These are phyloP conservation scores for Alternaria alternata DNA, from an alignment of 2,329 filamentous ascomycete species.

Conservation along the genomic window DNA sequence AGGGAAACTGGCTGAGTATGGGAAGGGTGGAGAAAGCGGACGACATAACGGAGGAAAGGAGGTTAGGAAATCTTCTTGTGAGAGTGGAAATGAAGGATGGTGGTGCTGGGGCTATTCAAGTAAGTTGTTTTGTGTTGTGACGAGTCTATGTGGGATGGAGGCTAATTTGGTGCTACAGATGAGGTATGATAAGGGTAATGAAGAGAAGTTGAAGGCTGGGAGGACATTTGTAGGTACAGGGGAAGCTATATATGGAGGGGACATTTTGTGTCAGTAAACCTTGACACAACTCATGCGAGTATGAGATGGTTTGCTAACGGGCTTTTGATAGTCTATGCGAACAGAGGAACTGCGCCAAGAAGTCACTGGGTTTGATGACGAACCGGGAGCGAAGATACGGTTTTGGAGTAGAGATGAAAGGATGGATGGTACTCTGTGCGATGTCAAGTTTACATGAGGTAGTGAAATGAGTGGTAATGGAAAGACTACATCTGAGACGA, in stretches of 20 bases:
- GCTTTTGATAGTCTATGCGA: background rate
- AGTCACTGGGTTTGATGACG: background rate
- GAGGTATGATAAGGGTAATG: background rate
- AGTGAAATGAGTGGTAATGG: too few species aligned
- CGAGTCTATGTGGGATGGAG: too few species aligned
- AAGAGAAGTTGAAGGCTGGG: background rate
- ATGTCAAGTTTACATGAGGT: background rate
- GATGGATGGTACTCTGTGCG: background rate
- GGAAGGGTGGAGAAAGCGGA: too few species aligned
- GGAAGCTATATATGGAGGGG: background rate
- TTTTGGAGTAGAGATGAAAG: background rate
- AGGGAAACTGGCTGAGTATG: too few species aligned
- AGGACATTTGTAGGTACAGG: too few species aligned
- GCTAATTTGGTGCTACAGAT: background rate
- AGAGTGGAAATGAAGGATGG: too few species aligned
- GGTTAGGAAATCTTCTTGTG: too few species aligned
- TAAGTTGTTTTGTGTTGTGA: too few species aligned
- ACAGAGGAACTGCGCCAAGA: background rate
- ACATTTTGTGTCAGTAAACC: background rate
- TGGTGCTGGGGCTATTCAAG: too few species aligned
- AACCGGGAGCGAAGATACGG: background rate
- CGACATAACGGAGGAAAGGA: too few species aligned
- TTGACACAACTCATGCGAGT: background rate
- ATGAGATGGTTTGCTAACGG: background rate
- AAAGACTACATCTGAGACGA: background rate